phyloP scores from a whole-genome alignment of 805 yeast species.

The Candida suzukii region DNA sequence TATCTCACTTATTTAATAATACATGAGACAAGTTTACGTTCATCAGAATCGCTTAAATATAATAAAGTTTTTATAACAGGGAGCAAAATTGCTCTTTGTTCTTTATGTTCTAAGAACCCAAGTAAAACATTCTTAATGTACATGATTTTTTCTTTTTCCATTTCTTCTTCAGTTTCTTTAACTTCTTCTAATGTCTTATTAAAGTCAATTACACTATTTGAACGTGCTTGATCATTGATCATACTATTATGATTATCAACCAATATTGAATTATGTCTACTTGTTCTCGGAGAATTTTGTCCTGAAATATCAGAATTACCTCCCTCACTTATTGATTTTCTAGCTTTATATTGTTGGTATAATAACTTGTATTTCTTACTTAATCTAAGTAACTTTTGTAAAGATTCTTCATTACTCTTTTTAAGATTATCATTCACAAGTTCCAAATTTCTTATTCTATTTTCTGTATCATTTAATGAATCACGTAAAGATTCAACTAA shows the following conservation, averaged over 20 bases:
- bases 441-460: conserved; percentile 50
- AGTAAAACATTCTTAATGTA: conserved; percentile 85
- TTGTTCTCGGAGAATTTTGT: conserved; percentile 13
- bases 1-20: conserved; percentile 12
- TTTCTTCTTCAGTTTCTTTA: conserved; percentile 13
- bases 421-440: conserved; percentile 45
- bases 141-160: conserved; percentile 43
- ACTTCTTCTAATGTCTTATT: not conserved
- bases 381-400: conserved; percentile 57
- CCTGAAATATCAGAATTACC: conserved; percentile 11
- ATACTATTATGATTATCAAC: no score
- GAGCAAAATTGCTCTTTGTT: conserved; percentile 77
- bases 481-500: conserved; percentile 39
- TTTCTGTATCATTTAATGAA: conserved; percentile 44
- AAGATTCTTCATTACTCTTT: conserved; percentile 59
- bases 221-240: conserved; percentile 5
- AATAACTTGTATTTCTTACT: conserved; percentile 62
- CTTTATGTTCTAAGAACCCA: conserved; percentile 87
- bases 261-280: conserved; percentile 17
- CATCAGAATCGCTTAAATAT: conserved; percentile 64
- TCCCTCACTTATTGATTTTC: conserved; percentile 7
- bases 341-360: conserved; percentile 48
- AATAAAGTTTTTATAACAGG: conserved; percentile 81
- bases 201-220: not conserved
- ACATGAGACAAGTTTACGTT: conserved; percentile 59